Percentiles rank a stretch among this genome's conserved stretches.
Evolutionary conservation across 164 flowering plant genomes (phyloP).

Genomic region (Umbilicus rupestris): DNA sequence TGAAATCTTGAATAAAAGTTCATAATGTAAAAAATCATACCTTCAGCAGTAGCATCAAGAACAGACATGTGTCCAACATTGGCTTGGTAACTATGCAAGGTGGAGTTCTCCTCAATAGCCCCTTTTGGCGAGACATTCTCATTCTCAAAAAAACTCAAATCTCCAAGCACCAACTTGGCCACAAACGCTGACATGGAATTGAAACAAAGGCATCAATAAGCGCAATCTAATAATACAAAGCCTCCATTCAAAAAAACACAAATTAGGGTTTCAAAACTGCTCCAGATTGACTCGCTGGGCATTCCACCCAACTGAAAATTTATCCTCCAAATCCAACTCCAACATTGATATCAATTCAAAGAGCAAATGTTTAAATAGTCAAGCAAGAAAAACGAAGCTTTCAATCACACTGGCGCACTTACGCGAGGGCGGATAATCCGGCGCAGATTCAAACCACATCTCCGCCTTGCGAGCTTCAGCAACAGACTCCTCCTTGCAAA

Average conservation of each 20-base stretch:
- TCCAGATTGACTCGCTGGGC: too few relatives aligned
- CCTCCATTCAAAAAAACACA: background rate
- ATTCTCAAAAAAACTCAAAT: slow-evolving; percentile 22
- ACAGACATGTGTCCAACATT: slow-evolving; percentile 6
- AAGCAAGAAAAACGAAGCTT: background rate
- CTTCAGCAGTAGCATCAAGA: slow-evolving; percentile 23
- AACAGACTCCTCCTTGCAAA: slow-evolving; percentile 39
- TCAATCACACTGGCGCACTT: slow-evolving; percentile 14
- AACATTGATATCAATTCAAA: background rate
- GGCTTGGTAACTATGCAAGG: background rate
- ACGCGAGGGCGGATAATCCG: slow-evolving; percentile 74
- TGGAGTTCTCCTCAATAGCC: slow-evolving; percentile 11
- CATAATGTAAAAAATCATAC: slow-evolving; percentile 6
- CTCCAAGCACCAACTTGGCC: slow-evolving; percentile 23
- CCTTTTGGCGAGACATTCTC: slow-evolving; percentile 22
- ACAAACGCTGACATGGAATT: slow-evolving; percentile 39
- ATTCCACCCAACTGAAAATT: background rate
- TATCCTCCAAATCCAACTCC: background rate
- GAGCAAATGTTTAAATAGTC: too few relatives aligned
- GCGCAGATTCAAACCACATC: slow-evolving; percentile 63
- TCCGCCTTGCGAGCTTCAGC: slow-evolving; percentile 50
- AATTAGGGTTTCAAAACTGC: background rate
- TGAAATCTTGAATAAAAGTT: background rate
- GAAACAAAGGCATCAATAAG: slow-evolving; percentile 1
- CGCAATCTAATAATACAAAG: background rate